phyloP scores from a whole-genome alignment of 441 rosid species.

The Brassica balearica region DNA sequence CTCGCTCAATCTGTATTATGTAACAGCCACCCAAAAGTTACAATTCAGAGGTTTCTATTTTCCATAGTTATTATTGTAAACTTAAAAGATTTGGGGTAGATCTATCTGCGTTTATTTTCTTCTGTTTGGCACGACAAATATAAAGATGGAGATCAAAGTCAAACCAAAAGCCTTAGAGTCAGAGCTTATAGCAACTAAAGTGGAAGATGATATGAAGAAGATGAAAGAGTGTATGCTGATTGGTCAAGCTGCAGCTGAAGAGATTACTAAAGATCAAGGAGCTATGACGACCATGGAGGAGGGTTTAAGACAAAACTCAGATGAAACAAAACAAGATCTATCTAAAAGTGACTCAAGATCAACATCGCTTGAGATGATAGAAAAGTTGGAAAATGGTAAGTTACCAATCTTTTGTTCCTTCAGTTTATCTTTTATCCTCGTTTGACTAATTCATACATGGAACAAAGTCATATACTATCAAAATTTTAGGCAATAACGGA shows the following conservation, averaged over 20 bases:
- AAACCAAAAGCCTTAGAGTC: conserved; percentile 29
- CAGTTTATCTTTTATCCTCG: neutral
- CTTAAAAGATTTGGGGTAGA: neutral
- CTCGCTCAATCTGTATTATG: neutral
- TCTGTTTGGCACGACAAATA: conserved; percentile 33
- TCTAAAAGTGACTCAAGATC: conserved; percentile 15
- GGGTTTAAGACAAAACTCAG: neutral
- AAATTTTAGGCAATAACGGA: neutral
- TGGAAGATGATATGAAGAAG: conserved; percentile 29
- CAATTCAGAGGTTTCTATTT: conserved; percentile 36
- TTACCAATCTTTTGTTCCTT: neutral
- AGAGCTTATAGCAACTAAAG: conserved; percentile 20
- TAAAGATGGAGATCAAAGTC: conserved; percentile 37
- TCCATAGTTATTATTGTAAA: conserved; percentile 19
- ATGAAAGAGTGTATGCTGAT: conserved; percentile 16
- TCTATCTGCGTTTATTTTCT: conserved; percentile 29
- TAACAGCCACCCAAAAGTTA: conserved; percentile 28
- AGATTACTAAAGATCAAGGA: conserved; percentile 8
- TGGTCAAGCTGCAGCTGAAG: conserved; percentile 14
- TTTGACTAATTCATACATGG: conserved; percentile 18
- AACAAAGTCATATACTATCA: neutral
- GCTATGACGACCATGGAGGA: conserved; percentile 2
- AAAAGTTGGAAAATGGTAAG: conserved; percentile 30
- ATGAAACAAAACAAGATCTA: conserved; percentile 22
- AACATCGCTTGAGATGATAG: conserved; percentile 11